Evolutionary conservation across 2,329 filamentous ascomycete genomes (phyloP).

Genomic region (Hirsutella minnesotensis): DNA sequence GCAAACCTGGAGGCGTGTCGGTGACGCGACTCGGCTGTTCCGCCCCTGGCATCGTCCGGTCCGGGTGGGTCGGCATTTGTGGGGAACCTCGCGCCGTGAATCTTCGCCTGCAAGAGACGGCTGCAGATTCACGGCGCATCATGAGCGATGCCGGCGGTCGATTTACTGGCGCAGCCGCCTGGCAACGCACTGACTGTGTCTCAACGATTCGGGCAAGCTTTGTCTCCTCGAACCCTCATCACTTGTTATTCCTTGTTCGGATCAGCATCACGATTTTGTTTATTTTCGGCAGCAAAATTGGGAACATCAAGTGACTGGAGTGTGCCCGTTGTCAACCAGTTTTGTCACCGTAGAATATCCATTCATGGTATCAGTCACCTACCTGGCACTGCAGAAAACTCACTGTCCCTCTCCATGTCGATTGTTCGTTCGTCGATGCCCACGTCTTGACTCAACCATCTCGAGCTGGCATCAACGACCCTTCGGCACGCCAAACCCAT

Average conservation of each 20-base stretch:
- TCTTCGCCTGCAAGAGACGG: background rate
- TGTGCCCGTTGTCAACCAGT: too few relatives aligned
- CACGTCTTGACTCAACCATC: background rate
- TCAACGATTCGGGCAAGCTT: background rate
- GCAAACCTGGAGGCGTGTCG: too few relatives aligned
- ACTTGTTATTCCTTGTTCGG: background rate
- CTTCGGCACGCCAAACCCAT: constrained; percentile 5
- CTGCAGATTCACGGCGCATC: background rate
- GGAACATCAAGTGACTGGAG: too few relatives aligned
- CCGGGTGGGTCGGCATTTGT: background rate
- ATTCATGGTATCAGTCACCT: too few relatives aligned
- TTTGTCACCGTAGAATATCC: too few relatives aligned
- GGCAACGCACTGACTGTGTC: background rate
- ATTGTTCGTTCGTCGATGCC: background rate
- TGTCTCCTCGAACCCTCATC: background rate
- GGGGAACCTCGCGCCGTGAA: background rate
- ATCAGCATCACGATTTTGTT: too few relatives aligned
- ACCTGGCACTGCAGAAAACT: too few relatives aligned
- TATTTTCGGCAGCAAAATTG: too few relatives aligned
- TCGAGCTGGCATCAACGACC: constrained; percentile 1
- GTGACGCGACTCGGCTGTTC: too few relatives aligned
- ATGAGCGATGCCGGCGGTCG: background rate
- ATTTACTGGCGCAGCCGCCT: background rate
- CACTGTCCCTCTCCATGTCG: background rate
- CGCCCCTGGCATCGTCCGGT: background rate